phyloP scores from a whole-genome alignment of 371 early-diverging fungal genomes.

The Haplosporangium sp. region DNA sequence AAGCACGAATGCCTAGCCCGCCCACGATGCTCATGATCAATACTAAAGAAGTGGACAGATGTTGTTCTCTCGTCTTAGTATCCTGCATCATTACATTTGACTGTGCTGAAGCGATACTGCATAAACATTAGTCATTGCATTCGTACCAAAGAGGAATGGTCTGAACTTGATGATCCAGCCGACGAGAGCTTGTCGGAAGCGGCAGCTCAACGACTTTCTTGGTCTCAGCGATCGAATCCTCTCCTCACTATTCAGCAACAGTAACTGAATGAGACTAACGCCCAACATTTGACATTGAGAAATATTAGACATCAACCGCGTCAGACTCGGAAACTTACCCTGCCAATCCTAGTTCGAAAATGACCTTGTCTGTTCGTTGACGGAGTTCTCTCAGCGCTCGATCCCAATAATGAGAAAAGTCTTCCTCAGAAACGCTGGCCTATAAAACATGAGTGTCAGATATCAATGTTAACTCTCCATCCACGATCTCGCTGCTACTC shows the following conservation, averaged over 20 bases:
- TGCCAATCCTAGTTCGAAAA: slow-evolving; percentile 30
- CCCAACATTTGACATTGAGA: background rate
- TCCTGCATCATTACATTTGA: background rate
- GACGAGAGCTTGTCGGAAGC: slow-evolving; percentile 39
- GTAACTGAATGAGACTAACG: background rate
- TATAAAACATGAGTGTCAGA: background rate
- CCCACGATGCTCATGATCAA: slow-evolving; percentile 4
- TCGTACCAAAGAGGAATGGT: slow-evolving; percentile 24
- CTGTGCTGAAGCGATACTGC: background rate
- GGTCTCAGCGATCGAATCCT: slow-evolving; percentile 41
- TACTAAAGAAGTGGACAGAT: slow-evolving; percentile 6
- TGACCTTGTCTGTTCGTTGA: slow-evolving; percentile 31
- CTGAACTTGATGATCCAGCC: slow-evolving; percentile 42
- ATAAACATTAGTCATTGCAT: background rate
- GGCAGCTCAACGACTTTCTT: slow-evolving; percentile 31
- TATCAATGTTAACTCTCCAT: background rate
- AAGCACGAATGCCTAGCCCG: slow-evolving; percentile 13
- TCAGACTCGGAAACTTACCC: slow-evolving; percentile 10
- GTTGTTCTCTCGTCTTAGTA: background rate
- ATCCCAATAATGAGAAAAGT: slow-evolving; percentile 40
- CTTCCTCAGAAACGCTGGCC: slow-evolving; percentile 34
- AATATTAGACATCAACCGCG: background rate
- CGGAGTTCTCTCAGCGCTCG: slow-evolving; percentile 33
- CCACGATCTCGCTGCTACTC: too few relatives aligned
- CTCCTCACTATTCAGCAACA: slow-evolving; percentile 22